Base-by-base conservation (phyloP, 2,329 filamentous ascomycete genomes). In the Ophiostoma ulmi region DNA sequence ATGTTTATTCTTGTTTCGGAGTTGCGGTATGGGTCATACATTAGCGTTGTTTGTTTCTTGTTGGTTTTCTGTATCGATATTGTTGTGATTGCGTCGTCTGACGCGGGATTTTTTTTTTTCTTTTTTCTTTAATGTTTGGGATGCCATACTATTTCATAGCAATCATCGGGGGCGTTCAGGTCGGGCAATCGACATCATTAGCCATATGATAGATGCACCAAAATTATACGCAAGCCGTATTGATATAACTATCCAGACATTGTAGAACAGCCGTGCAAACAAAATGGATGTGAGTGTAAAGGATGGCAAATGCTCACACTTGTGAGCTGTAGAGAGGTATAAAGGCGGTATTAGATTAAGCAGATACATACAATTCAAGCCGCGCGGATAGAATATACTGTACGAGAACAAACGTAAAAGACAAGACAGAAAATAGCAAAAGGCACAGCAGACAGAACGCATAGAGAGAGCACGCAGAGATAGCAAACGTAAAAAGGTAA, bases 401-500 rank as follows among this genome's bases (percentile, higher is more conserved):
- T 20, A 48, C n/a, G 17, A 48, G n/a, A 8, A 48, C 5, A 48
- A n/a, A 48, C 44, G 17, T 48, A 3, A 39, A 39, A 39, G 38
- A 48, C 13, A 20, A 20, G 17, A 3, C 5, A 48, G 17, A 6
- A 20, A 20, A 48, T 20, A 48, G 44, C 17, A n/a, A 20, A 48
- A 17, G 20, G 44, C 44, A 48, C 44, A 48, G 5, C 6, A 48
- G 17, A 3, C 44, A 48, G 17, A 48, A 17, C 17, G 14, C 44
- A 48, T 6, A 20, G 17, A 48, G 8, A n/a, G 39, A 31, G 31
- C 31, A 31, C 5, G 3, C 35, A 31, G 31, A 31, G 31, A 31
- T 31, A 36, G 68, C 41, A 71, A 39, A 39, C 26, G 64, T n/a
- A 11, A 64, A 68, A 58, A 20, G n/a, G 38, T 35, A 48, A 39